phyloP scores from a whole-genome alignment of 148 eudicot species.

The Heliamphora exappendiculata region DNA sequence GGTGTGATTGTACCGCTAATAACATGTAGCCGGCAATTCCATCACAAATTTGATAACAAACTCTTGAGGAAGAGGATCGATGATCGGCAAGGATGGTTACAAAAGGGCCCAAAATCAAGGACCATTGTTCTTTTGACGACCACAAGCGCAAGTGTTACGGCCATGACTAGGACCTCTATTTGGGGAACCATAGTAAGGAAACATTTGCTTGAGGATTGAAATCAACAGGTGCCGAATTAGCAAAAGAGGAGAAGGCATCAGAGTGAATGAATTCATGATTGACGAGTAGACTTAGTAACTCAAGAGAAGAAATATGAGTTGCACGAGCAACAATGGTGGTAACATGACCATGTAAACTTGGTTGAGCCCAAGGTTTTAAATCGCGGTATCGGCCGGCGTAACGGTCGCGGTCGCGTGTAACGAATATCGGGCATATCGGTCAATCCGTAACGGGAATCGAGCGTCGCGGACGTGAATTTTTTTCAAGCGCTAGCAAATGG shows the following conservation, averaged over 20 bases:
- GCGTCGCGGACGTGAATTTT: no score
- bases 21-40: neutral
- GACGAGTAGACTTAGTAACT: no score
- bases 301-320: no score
- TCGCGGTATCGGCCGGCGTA: no score
- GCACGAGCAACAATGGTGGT: no score
- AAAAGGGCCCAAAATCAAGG: neutral
- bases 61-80: neutral
- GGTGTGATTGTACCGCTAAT: neutral
- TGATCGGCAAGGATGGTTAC: neutral
- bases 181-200: neutral
- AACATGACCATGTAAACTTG: no score
- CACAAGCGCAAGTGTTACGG: neutral
- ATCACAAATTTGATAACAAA: neutral
- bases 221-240: neutral
- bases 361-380: no score
- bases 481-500: no score
- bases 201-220: neutral
- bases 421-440: no score
- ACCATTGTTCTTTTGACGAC: no score
- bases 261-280: neutral
- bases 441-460: no score
- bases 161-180: neutral
- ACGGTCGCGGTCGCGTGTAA: no score
- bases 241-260: neutral